Percentiles rank a stretch among this genome's conserved stretches.
phyloP scores from a whole-genome alignment of 306 rosid genomes.

The Citrullus amarus region DNA sequence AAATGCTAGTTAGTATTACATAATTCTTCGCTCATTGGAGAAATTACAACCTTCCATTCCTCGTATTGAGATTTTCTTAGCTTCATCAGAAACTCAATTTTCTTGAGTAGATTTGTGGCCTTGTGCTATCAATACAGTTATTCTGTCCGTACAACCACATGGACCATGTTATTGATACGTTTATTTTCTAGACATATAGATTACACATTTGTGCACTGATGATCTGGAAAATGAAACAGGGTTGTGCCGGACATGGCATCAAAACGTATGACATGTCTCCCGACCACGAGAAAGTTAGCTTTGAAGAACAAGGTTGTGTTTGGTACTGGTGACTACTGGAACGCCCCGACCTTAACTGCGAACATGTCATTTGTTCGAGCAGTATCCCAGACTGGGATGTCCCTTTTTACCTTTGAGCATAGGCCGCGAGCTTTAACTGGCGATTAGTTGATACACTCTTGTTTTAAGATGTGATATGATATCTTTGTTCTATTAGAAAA shows the following conservation, averaged over 20 bases:
- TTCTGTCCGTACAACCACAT: not conserved
- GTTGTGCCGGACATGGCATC: slow-evolving; percentile 73
- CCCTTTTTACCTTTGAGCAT: slow-evolving; percentile 64
- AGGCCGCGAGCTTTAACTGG: slow-evolving; percentile 83
- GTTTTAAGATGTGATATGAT: not conserved
- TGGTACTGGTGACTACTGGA: slow-evolving; percentile 87
- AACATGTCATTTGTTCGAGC: slow-evolving; percentile 93
- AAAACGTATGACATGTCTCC: slow-evolving; percentile 66
- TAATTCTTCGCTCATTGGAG: not conserved
- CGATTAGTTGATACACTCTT: slow-evolving; percentile 24
- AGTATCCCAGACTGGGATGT: slow-evolving; percentile 88
- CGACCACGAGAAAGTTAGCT: slow-evolving; percentile 77
- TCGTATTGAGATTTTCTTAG: not conserved
- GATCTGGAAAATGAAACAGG: slow-evolving; percentile 29
- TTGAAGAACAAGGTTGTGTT: slow-evolving; percentile 77
- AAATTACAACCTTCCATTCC: not conserved
- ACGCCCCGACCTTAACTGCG: slow-evolving; percentile 78
- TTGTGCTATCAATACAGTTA: not conserved
- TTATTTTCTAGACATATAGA: not conserved
- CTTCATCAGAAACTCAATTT: not conserved
- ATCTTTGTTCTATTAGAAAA: not conserved
- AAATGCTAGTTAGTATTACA: not conserved
- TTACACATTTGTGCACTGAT: slow-evolving; percentile 16
- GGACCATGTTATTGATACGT: not conserved
- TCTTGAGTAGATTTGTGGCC: not conserved